Evolutionary conservation across 768 basidiomycete genomes (phyloP), one percentile per base, ranked within the genome.

Genomic region (Mycena vitilis): DNA sequence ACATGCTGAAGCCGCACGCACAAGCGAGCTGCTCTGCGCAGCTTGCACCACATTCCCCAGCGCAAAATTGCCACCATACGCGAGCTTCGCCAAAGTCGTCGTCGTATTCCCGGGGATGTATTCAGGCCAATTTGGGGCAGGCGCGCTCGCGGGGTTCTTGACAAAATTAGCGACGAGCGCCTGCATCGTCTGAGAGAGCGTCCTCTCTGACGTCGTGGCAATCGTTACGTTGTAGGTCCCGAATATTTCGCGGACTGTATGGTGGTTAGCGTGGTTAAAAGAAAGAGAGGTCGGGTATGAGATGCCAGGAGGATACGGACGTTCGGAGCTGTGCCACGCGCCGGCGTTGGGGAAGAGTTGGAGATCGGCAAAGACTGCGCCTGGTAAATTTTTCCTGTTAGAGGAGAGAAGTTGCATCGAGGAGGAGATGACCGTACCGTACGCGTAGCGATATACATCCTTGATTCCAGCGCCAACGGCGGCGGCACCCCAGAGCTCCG

Each of bases 191-290:
- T 54, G 22, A 3, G 77, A 78, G 22, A 78, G 66, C n/a, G 70
- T 67, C 30, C 18, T 68, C 62, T 77, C 74, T 5, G 71, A 38
- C 2, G 66, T 56, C 2, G 75, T 75, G 0, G 75, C 77, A 1
- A 74, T 74, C 1, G 66, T 59, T n/a, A n/a, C 49, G 51, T 76
- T 74, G 65, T 63, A 76, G 2, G 77, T 77, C 16, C 76, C 77
- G 58, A 78, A 78, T 8, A 78, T 68, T 37, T 73, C 71, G 9
- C 37, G 53, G 9, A 77, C 76, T 77, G 34, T 13, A 9, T 18
- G 6, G 23, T 18, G 20, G 9, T 6, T 45, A 30, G 30, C 30
- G 30, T 13, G 20, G 42, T 58, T 13, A 23, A 16, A 45, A 20
- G 44, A 16, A 18, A 16, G 42, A 44, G 9, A 6, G 15, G 44